phyloP scores from a whole-genome alignment of 1,284 basidiomycete species.

The Testicularia cyperi region DNA sequence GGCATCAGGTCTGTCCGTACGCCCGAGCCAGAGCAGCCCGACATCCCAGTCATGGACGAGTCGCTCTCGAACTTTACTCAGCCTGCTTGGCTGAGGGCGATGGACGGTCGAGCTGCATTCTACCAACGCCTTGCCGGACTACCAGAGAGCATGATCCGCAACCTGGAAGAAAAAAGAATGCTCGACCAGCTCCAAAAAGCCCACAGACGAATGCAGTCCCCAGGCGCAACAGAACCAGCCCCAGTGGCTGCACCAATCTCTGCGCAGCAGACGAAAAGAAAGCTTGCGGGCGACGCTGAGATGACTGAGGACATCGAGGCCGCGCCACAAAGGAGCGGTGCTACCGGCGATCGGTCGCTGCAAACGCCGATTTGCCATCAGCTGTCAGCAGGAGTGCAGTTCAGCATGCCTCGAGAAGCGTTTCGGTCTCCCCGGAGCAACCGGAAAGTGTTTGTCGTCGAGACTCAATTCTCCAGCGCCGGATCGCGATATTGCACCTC shows the following conservation, averaged over 20 bases:
- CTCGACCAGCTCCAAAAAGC: slow-evolving; percentile 11
- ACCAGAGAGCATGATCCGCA: slow-evolving; percentile 2
- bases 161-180: slow-evolving; percentile 6
- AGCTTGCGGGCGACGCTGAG: not conserved
- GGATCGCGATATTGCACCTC: too few species aligned
- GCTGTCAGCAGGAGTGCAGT: not conserved
- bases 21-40: too few species aligned
- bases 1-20: too few species aligned
- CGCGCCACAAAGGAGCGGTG: not conserved
- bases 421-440: slow-evolving; percentile 24
- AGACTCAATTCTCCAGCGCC: slow-evolving; percentile 28
- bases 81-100: slow-evolving; percentile 12
- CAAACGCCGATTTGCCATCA: not conserved
- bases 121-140: slow-evolving; percentile 25
- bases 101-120: slow-evolving; percentile 2
- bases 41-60: slow-evolving; percentile 13
- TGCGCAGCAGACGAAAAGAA: not conserved
- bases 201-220: slow-evolving; percentile 12
- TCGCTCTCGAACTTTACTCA: slow-evolving; percentile 30
- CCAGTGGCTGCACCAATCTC: too few species aligned
- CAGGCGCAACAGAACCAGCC: not conserved
- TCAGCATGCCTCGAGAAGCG: not conserved
- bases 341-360: not conserved
- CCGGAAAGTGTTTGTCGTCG: slow-evolving; percentile 31
- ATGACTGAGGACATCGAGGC: not conserved